Evolutionary conservation across 2,329 filamentous ascomycete species (phyloP), one percentile per base, ranked within the genome.

Genomic region (Phyllosticta citribraziliensis): DNA sequence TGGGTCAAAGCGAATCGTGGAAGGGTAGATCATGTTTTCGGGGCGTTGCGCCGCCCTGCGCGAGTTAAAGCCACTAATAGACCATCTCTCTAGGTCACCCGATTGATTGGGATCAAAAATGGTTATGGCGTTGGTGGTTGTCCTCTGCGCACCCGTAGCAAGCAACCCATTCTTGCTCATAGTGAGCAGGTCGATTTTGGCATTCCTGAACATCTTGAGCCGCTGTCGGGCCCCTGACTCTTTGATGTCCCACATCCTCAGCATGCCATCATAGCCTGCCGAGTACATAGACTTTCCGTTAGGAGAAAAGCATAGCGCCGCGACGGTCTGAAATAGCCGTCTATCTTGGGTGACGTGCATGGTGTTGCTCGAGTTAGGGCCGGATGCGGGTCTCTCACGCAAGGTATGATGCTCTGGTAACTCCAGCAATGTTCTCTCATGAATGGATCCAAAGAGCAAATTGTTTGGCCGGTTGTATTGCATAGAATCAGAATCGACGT

Each of bases 401-500:
- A 70, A 65, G 2, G 79, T 69, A 40, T 75, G 75, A 66, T 86
- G 84, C 56, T 82, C 78, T 0, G 80, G 76, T 0, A 86, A 68
- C 64, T 85, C 83, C 58, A 75, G 71, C 8, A 86, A 67, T 1
- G 66, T 66, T 20, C 75, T 76, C 1, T 66, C 65, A 1, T 67
- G 64, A 2, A 77, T 64, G 63, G 82, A 73, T 1, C 84, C 84
- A 40, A 82, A 68, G 1, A 86, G 66, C 0, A 86, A 71, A 65
- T 86, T 86, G 62, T 83, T 80, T 0, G 76, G 73, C 50, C 80
- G 73, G 62, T 86, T 86, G 66, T 86, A 86, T 51, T 83, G 79
- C 78, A 83, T 82, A n/a, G 78, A 82, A 54, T 78, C 72, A 2
- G 74, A 68, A 64, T 85, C 83, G 3, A 78, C 78, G 5, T 83